phyloP scores from a whole-genome alignment of 2,329 filamentous ascomycete genomes.

The Periconia sp. region DNA sequence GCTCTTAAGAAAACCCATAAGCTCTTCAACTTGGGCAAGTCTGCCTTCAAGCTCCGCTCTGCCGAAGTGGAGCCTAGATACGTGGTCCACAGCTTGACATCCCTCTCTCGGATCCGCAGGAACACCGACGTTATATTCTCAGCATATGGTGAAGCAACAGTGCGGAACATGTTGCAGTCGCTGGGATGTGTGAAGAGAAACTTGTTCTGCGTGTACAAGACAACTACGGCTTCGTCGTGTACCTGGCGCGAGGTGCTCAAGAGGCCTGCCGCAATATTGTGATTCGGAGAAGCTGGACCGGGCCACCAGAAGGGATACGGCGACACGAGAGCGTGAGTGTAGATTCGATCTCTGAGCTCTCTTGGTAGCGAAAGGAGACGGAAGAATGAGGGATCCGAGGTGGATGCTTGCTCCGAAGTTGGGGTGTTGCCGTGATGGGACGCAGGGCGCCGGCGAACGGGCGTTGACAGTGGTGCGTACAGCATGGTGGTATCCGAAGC shows the following conservation, averaged over 20 bases:
- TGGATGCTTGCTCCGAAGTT: conserved; percentile 4
- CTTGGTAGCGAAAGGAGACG: conserved; percentile 43
- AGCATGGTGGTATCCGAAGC: conserved; percentile 43
- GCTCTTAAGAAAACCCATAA: conserved; percentile 44
- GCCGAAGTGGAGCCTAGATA: conserved; percentile 40
- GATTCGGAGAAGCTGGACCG: conserved; percentile 17
- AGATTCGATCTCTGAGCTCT: conserved; percentile 45
- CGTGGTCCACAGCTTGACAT: conserved; percentile 43
- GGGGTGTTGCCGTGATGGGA: conserved; percentile 25
- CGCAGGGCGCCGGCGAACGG: conserved; percentile 33
- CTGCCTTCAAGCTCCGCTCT: conserved; percentile 37
- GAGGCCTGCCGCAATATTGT: conserved; percentile 33
- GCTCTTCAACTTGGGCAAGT: conserved; percentile 43
- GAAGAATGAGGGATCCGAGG: conserved; percentile 33
- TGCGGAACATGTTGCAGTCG: conserved; percentile 48
- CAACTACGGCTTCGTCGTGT: conserved; percentile 38
- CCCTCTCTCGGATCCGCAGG: conserved; percentile 45
- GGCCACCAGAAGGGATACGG: conserved; percentile 44
- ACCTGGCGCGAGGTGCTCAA: conserved; percentile 37
- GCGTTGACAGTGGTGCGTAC: conserved; percentile 33
- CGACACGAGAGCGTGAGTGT: conserved; percentile 38
- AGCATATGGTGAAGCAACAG: conserved; percentile 37
- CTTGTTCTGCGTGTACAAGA: conserved; percentile 45
- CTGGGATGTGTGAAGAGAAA: conserved; percentile 48
- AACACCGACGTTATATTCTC: conserved; percentile 36